Percentiles rank a stretch among this genome's conserved stretches.
These are phyloP conservation scores for Ilex aquifolium DNA, from an alignment of 257 asterid genomes.

Conservation along the genomic window DNA sequence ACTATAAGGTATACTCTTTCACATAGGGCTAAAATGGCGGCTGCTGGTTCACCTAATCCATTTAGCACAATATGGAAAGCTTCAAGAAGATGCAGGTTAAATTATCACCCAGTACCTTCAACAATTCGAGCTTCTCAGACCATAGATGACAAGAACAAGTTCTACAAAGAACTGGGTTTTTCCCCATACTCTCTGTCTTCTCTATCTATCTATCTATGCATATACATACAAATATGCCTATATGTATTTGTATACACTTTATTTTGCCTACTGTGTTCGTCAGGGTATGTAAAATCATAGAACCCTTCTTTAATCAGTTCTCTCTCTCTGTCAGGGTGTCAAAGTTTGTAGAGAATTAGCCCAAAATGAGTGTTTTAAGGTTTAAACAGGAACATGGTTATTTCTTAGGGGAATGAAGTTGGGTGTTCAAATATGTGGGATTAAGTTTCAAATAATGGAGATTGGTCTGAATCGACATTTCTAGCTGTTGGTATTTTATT, in stretches of 20 bases:
- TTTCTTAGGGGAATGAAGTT: no score
- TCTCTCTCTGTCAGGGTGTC: neutral
- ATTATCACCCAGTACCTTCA: neutral
- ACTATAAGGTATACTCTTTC: no score
- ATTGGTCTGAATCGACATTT: no score
- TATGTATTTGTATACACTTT: neutral
- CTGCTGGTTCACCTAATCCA: conserved; percentile 17
- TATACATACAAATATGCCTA: neutral
- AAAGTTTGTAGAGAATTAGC: neutral
- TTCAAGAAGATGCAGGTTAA: conserved; percentile 7
- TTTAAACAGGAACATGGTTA: no score
- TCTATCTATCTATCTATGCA: neutral
- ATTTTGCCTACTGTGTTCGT: neutral
- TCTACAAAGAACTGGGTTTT: conserved; percentile 63
- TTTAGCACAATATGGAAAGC: conserved; percentile 3
- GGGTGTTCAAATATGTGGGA: no score
- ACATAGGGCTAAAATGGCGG: conserved; percentile 42
- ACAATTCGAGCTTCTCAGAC: conserved; percentile 48
- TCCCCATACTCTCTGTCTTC: conserved; percentile 9
- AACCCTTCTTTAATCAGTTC: neutral
- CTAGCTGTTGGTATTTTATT: no score
- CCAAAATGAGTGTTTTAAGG: no score
- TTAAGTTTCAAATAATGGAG: no score
- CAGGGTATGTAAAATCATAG: neutral
- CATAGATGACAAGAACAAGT: conserved; percentile 46